phyloP scores from a whole-genome alignment of 2,329 filamentous ascomycete genomes.

The Neobulgaria alba region DNA sequence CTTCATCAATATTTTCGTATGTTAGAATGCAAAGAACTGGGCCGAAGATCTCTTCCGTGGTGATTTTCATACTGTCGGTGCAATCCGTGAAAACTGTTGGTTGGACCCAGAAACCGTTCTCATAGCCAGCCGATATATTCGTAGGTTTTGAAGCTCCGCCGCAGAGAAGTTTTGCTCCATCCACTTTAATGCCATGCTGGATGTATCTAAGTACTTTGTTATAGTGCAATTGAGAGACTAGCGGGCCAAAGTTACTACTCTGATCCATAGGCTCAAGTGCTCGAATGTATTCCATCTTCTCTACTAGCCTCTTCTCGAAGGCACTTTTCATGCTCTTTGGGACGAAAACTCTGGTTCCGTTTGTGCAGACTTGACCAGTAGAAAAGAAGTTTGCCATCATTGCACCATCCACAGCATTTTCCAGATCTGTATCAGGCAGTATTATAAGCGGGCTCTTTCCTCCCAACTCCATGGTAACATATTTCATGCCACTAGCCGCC shows the following conservation, averaged over 20 bases:
- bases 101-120: conserved; percentile 70
- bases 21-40: conserved; percentile 76
- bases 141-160: conserved; percentile 56
- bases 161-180: conserved; percentile 65
- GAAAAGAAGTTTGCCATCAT: conserved; percentile 95
- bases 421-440: conserved; percentile 69
- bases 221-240: conserved; percentile 66
- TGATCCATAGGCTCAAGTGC: conserved; percentile 64
- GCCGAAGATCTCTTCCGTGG: conserved; percentile 79
- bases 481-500: conserved; percentile 75
- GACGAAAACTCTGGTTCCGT: conserved; percentile 82
- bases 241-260: conserved; percentile 72
- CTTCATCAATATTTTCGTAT: conserved; percentile 63
- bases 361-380: conserved; percentile 86
- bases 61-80: conserved; percentile 72
- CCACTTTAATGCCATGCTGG: conserved; percentile 60
- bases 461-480: conserved; percentile 85
- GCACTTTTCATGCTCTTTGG: conserved; percentile 53
- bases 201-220: conserved; percentile 77
- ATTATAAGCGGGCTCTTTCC: conserved; percentile 78
- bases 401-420: conserved; percentile 76
- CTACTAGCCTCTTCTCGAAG: conserved; percentile 61
- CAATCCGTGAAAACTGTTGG: conserved; percentile 85
- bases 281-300: conserved; percentile 62
- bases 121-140: conserved; percentile 28